Conservation (phyloP, 331 rosid genomes). For the Erythrophleum ivorense region DNA sequence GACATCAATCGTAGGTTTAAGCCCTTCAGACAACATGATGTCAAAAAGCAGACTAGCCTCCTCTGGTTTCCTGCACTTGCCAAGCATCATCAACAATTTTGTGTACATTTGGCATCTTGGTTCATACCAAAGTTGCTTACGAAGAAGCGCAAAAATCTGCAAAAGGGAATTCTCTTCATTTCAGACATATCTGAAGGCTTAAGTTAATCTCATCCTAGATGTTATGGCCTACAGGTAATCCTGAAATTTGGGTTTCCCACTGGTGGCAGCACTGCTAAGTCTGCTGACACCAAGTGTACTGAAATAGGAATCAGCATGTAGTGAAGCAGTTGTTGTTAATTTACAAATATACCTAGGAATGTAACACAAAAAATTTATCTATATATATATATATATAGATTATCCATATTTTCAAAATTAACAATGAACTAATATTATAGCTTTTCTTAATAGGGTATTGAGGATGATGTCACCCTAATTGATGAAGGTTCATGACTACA, state of each 20-base stretch:
- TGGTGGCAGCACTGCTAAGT: not conserved
- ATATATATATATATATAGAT: not conserved
- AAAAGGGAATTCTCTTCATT: conserved; percentile 14
- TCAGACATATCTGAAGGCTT: conserved; percentile 35
- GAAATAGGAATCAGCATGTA: not conserved
- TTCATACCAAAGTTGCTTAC: conserved; percentile 84
- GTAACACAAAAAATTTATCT: not conserved
- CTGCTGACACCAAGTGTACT: not conserved
- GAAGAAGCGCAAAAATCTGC: conserved; percentile 80
- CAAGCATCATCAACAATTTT: conserved; percentile 81
- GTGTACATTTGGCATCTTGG: conserved; percentile 87
- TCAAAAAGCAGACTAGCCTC: conserved; percentile 74
- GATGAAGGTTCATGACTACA: not conserved
- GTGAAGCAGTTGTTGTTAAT: not conserved
- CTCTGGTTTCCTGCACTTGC: conserved; percentile 79
- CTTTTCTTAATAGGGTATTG: not conserved
- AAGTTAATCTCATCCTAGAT: not conserved
- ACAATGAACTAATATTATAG: not conserved
- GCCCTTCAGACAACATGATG: conserved; percentile 79
- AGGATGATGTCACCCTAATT: not conserved
- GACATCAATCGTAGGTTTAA: conserved; percentile 77
- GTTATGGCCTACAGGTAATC: not conserved
- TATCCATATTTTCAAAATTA: not conserved
- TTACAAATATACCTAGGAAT: not conserved
- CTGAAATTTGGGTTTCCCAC: not conserved